Evolutionary conservation across 495 filamentous ascomycete species (phyloP), one percentile per base, ranked within the genome.

Genomic region (Penicillium roqueforti): DNA sequence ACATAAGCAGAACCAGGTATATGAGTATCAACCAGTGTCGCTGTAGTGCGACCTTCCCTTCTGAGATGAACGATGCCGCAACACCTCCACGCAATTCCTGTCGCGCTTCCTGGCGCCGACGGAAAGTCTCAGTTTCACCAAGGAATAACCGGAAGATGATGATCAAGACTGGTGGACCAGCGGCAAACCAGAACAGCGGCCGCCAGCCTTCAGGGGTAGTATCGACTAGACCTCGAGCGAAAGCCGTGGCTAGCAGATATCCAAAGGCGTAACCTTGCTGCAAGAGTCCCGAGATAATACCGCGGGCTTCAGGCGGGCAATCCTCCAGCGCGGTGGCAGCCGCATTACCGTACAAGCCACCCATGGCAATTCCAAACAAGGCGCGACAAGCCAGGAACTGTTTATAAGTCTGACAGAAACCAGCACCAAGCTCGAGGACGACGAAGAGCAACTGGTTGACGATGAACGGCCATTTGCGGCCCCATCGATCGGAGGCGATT

Each of bases 231-330:
- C 73, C 88, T 28, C 87, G 76, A 1, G 89, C 80, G 63, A 93
- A 92, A 9, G 85, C 88, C 0, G 88, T 82, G 0, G 88, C 88
- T 0, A 95, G 78, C 0, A 95, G 76, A 61, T 92, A 95, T 3
- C 90, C 90, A 69, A 93, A 91, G 1, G 90, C 88, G 63, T 93
- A 95, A 3, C 90, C 90, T 66, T 95, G 89, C 68, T 95, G 90
- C 18, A 93, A 76, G 60, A 95, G 80, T 44, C 90, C 90, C 13
- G 84, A 88, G 29, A 95, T 72, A 32, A 95, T 74, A 58, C 90
- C 90, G 47, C 89, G 74, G 2, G 88, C 83, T 29, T 80, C 83
- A 42, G 78, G 72, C 0, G 90, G 90, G 51, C 89, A 87, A 65
- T 95, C 89, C 65, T 95, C 90, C 14, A 95, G 71, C 0, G 90